Conservation (phyloP, 441 rosid genomes). For the Raphanus hybrid region DNA sequence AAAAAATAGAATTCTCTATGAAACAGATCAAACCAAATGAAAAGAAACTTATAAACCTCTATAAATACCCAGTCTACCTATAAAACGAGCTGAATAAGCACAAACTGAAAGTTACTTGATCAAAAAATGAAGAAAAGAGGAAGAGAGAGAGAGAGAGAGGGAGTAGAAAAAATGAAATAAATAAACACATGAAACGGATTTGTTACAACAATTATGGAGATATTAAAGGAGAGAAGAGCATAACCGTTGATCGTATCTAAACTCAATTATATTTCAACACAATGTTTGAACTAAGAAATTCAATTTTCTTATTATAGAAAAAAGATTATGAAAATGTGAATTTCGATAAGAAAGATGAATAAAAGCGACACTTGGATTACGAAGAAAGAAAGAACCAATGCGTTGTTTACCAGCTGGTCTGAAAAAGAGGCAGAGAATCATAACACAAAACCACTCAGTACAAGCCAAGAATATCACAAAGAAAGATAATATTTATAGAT, state of each 20-base stretch:
- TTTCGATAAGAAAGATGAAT: slow-evolving; percentile 4
- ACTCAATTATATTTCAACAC: not conserved
- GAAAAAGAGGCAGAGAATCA: slow-evolving; percentile 42
- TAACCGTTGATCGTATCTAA: slow-evolving; percentile 35
- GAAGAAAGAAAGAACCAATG: slow-evolving; percentile 23
- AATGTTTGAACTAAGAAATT: slow-evolving; percentile 9
- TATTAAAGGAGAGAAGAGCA: slow-evolving; percentile 42
- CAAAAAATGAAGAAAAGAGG: not conserved
- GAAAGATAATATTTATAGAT: not conserved
- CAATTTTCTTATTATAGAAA: not conserved
- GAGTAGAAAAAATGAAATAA: no score
- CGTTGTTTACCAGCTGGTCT: slow-evolving; percentile 36
- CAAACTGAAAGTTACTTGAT: not conserved
- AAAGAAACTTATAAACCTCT: slow-evolving; percentile 17
- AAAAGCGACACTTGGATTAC: slow-evolving; percentile 31
- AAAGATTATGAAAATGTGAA: not conserved
- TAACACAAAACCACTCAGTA: slow-evolving; percentile 25
- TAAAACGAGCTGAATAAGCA: no score
- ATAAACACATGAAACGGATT: slow-evolving; percentile 28
- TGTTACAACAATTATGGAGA: slow-evolving; percentile 37
- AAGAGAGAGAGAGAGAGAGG: no score
- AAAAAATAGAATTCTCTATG: not conserved
- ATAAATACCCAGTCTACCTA: slow-evolving; percentile 1
- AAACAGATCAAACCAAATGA: slow-evolving; percentile 14
- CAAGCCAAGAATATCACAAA: slow-evolving; percentile 36